These are phyloP conservation scores for Wickerhamiella sergipiensis DNA, from an alignment of 805 yeast genomes.

Conservation along the genomic window DNA sequence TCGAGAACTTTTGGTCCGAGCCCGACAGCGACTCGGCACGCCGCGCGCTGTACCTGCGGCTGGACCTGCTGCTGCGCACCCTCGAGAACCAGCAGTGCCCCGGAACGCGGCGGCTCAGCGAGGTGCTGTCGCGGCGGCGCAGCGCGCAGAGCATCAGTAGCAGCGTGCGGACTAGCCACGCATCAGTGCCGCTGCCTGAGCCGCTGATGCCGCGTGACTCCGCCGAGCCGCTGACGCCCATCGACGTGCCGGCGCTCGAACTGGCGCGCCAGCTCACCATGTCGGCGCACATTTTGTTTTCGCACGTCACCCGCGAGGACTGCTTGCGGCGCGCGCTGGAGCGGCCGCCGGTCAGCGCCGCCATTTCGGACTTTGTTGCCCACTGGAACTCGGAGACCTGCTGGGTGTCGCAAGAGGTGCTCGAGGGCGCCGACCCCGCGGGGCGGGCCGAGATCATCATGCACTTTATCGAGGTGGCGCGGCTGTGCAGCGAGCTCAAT, in stretches of 20 bases:
- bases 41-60: conserved; percentile 22
- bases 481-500: conserved; percentile 56
- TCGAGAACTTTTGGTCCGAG: conserved; percentile 59
- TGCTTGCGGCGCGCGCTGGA: conserved; percentile 42
- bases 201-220: conserved; percentile 6
- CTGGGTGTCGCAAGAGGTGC: conserved; percentile 64
- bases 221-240: conserved; percentile 1
- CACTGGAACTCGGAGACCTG: conserved; percentile 68
- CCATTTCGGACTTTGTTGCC: conserved; percentile 19
- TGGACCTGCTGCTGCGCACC: conserved; percentile 29
- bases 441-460: conserved; percentile 56
- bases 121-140: conserved; percentile 27
- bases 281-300: conserved; percentile 57
- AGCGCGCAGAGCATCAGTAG: conserved; percentile 7
- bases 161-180: conserved; percentile 6
- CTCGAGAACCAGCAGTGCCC: conserved; percentile 31
- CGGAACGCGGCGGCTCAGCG: conserved; percentile 30
- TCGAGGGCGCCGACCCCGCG: conserved; percentile 46
- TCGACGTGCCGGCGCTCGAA: conserved; percentile 33
- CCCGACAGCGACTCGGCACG: conserved; percentile 12
- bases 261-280: conserved; percentile 76
- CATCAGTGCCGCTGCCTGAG: neutral
- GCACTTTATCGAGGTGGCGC: conserved; percentile 69
- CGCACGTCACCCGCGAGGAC: conserved; percentile 56
- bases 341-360: conserved; percentile 3